Evolutionary conservation across 1,139 yeast genomes (phyloP), one percentile per base, ranked within the genome.

Genomic region (Yamadazyma friedrichii): DNA sequence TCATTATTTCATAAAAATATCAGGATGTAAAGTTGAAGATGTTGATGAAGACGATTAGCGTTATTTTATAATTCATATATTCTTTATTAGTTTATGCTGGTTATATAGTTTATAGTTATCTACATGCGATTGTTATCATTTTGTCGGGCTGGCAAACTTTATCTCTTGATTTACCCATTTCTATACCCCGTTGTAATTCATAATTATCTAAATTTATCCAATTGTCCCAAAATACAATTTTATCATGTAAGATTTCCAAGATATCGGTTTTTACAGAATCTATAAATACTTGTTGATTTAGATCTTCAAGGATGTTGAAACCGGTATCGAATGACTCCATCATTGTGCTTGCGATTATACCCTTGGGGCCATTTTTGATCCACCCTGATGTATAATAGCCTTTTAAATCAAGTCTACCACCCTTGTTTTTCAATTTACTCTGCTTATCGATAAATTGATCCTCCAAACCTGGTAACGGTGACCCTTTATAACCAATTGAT

Each of bases 311-410:
- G 0, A 88, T 65, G n/a, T 70, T 67, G 35, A 81, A 85, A 0
- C 88, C 93, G 0, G 89, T 86, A 28, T 80, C 80, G 53, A 83
- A 85, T 0, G 95, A 77, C 46, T 88, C 94, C 73, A 84, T 75
- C 87, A 93, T 88, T 0, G 98, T 88, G 12, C 86, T 76, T 11
- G 96, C 95, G 48, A 93, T 93, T 5, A 89, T 95, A 1, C 99
- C 99, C 29, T 78, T 76, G 8, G 96, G 88, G 0, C 96, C 96
- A 42, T 77, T 83, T 45, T 85, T 81, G 41, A 91, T 84, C 99
- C 99, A 93, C 0, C 99, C 99, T 4, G 93, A 71, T 1, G 88
- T 82, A 54, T 89, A 93, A 50, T 88, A 65, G 0, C 91, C 87
- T 1, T 6, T 6, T n/a, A n/a, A n/a, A 11, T 27, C 30, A n/a